Base-by-base conservation (phyloP, 2,329 filamentous ascomycete species). In the Cladobotryum protrusum region DNA sequence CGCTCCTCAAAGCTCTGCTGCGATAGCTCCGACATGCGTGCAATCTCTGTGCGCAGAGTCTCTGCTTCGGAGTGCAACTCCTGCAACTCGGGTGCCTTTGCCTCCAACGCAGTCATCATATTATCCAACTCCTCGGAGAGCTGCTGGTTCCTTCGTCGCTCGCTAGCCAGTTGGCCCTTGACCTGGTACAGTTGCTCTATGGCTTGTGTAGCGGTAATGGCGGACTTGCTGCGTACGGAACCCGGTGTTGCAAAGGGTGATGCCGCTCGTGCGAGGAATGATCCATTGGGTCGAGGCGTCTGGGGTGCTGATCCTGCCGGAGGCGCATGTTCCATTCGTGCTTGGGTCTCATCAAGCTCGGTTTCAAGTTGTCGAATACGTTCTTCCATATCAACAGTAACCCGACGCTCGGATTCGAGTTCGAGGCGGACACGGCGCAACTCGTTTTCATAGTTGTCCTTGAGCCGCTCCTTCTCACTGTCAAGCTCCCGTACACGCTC, bases 71-170 rank as follows among this genome's bases (percentile, higher is more conserved):
- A 78, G 43, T 87, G 84, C 15, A 95, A 73, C 58, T 97, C 91
- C 54, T 95, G 85, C 29, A 96, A 81, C 61, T 96, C 90, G 0
- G 93, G 93, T 20, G 86, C 84, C 65, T 88, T 91, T 19, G 85
- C 85, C 65, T 99, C 91, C 35, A 97, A 71, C 51, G 91, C 86
- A 35, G 83, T 79, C 52, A 96, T 81, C 73, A 96, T 88, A 52
- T 93, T 87, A 56, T 96, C 89, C 41, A 97, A 74, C 41, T 92
- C 83, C 35, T 83, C 79, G 15, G 81, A 79, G 11, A 96, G 80
- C 62, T 89, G 82, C 55, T 87, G 82, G 58, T 82, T 89, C 18
- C 83, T 81, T 52, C 87, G 79, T 63, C 85, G 84, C 66, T 95
- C 87, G 3, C 77, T 80, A 3, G 84, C 82, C 33, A 96, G 75